Conservation (phyloP, 306 rosid species). For the Gynostemma pentaphyllum region DNA sequence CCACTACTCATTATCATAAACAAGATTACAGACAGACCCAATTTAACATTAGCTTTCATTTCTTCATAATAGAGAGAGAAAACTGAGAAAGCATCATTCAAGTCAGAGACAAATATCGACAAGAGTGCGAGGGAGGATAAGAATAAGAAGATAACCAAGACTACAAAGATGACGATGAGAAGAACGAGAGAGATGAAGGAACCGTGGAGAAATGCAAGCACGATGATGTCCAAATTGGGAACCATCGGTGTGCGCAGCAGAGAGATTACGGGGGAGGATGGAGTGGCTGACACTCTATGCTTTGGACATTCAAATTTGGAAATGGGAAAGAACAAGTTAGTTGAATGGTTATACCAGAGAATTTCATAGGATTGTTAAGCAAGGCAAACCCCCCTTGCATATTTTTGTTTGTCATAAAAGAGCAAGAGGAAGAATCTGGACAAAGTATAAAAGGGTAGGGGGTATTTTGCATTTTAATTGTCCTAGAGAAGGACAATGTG, state of each 20-base stretch:
- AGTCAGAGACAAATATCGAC: slow-evolving; percentile 12
- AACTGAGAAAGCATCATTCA: slow-evolving; percentile 3
- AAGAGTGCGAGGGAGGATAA: slow-evolving; percentile 15
- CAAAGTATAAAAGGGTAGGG: not conserved
- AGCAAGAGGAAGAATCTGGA: slow-evolving; percentile 8
- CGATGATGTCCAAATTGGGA: slow-evolving; percentile 24
- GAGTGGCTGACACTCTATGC: slow-evolving; percentile 18
- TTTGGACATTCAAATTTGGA: not conserved
- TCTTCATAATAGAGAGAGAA: slow-evolving; percentile 7
- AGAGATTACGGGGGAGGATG: no score
- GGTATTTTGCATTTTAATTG: no score
- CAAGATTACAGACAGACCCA: slow-evolving; percentile 15
- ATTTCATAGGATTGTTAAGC: slow-evolving; percentile 5
- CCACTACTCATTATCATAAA: not conserved
- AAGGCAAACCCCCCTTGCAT: slow-evolving; percentile 2
- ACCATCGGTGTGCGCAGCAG: no score
- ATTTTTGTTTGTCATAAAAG: slow-evolving; percentile 8
- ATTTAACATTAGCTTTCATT: slow-evolving; percentile 12
- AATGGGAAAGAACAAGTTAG: not conserved
- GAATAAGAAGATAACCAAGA: slow-evolving; percentile 13
- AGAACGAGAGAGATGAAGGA: slow-evolving; percentile 25
- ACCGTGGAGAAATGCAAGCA: slow-evolving; percentile 24
- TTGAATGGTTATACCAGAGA: not conserved
- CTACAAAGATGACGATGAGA: slow-evolving; percentile 7
- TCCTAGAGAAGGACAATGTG: no score